Evolutionary conservation across 169 alveolate species (phyloP), one percentile per base, ranked within the genome.

Genomic region (Plasmodium fragile): DNA sequence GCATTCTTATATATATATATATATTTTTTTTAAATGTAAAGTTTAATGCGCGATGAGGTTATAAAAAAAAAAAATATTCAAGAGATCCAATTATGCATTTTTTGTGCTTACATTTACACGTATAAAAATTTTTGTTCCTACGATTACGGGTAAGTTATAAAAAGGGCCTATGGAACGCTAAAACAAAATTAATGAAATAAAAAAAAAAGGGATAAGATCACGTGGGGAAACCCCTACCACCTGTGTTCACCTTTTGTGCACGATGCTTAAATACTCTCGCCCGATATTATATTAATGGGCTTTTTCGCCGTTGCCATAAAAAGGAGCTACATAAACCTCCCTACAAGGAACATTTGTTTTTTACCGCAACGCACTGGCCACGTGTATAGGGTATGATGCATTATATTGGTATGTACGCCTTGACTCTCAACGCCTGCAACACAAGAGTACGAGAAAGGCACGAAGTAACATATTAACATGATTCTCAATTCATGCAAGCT

Each of bases 291-390:
- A 1, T 1, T 65, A 7, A 22, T 65, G 25, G 30, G 75, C 36
- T 18, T 28, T 65, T 65, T 65, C n/a, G n/a, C n/a, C 18, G 75
- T 65, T 65, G 75, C 75, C n/a, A 65, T 65, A 65, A 65, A 65
- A 65, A 65, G n/a, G 36, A 65, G 75, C 36, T 65, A 65, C 36
- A 25, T 28, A 65, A 65, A 65, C 36, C 30, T 65, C n/a, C 36
- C 36, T 34, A 6, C 41, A 65, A 65, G 4, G 8, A 25, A n/a
- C 36, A 65, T 65, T 49, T 49, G 4, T 49, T 13, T 49, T 49
- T 49, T 49, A 11, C 7, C 59, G 59, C 59, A 13, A 22, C 25
- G 59, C 59, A 1, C 59, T 49, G 4, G 2, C 25, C 59, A 49
- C 3, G 13, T 49, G 59, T 45, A 49, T 49, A 7, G 25, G n/a